Evolutionary conservation across 179 eudicot genomes (phyloP), one percentile per base, ranked within the genome.

Genomic region (Amaranthus tricolor): DNA sequence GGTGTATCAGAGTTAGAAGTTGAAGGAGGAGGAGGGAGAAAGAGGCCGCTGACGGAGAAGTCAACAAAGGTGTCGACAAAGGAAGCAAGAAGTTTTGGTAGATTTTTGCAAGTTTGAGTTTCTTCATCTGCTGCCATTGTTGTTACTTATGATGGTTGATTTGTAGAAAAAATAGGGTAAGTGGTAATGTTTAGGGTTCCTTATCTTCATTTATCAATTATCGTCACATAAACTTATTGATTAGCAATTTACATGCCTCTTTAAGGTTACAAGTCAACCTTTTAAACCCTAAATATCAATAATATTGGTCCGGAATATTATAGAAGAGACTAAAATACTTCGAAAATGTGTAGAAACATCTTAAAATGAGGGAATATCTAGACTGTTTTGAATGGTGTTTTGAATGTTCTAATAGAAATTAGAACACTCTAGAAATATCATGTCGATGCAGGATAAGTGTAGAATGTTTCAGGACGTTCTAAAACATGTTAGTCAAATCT

Each of bases 61-160:
- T 92, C 94, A 52, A 92, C 82, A 79, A 92, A 89, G 43, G 97
- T 85, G 85, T 90, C 90, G 55, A 90, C 80, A 74, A 90, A 92
- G 9, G 90, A 75, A 62, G 97, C 89, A 74, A 90, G 73, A 15
- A 85, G 79, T 20, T 69, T 45, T 0, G 90, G 94, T 49, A 90
- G 40, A 63, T 79, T 57, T 44, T 72, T 67, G 86, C 97, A 92
- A 53, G 73, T 72, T 55, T 55, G 57, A 14, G 77, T 50, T 6
- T 79, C 56, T 15, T 13, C 8, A 9, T 56, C 68, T 48, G 56
- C 55, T 31, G 74, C 74, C 68, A 68, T 67, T 47, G 74, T 60
- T 21, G 67, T 68, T 68, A 48, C 15, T 47, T 68, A 68, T 68
- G 59, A 68, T 7, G 47, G 53, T 11, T 68, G 59, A 68, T 68